phyloP scores from a whole-genome alignment of 106 monocot genomes.

The Posidonia australis region DNA sequence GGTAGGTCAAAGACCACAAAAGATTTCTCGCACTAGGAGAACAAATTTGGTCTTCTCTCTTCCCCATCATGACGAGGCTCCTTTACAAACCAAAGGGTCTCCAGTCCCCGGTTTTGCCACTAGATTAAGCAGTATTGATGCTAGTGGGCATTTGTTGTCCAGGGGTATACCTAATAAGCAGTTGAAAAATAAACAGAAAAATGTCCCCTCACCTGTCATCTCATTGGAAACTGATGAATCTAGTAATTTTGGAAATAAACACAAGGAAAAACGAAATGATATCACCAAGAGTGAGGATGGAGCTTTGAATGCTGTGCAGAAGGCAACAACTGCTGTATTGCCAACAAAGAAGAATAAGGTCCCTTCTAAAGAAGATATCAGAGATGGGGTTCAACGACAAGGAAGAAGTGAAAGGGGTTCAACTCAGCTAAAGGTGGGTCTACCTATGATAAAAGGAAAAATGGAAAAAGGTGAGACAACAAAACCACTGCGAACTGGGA shows the following conservation, averaged over 20 bases:
- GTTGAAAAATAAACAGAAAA: conserved; percentile 28
- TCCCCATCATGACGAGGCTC: conserved; percentile 68
- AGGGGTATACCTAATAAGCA: conserved; percentile 11
- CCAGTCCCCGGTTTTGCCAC: conserved; percentile 23
- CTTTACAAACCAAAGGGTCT: conserved; percentile 33
- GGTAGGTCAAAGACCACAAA: conserved; percentile 58
- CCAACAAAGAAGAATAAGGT: conserved; percentile 63
- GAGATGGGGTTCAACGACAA: conserved; percentile 70
- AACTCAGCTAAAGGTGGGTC: conserved; percentile 32
- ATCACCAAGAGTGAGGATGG: conserved; percentile 50
- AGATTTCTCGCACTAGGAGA: conserved; percentile 62
- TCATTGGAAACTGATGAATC: conserved; percentile 77
- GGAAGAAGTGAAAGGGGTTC: conserved; percentile 65
- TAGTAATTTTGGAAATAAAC: conserved; percentile 36
- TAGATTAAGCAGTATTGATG: conserved; percentile 25
- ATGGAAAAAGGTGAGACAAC: conserved; percentile 27
- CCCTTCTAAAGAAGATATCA: conserved; percentile 56
- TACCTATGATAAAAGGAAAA: conserved; percentile 52
- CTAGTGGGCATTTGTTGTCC: conserved; percentile 14
- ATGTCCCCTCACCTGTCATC: conserved; percentile 36
- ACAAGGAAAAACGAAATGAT: conserved; percentile 48
- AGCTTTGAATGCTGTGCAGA: conserved; percentile 23
- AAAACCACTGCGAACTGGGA: conserved; percentile 60
- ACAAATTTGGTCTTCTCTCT: conserved; percentile 72
- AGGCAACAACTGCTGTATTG: conserved; percentile 20